phyloP scores from a whole-genome alignment of 140 eudicot genomes.

The Flaveria floridana region DNA sequence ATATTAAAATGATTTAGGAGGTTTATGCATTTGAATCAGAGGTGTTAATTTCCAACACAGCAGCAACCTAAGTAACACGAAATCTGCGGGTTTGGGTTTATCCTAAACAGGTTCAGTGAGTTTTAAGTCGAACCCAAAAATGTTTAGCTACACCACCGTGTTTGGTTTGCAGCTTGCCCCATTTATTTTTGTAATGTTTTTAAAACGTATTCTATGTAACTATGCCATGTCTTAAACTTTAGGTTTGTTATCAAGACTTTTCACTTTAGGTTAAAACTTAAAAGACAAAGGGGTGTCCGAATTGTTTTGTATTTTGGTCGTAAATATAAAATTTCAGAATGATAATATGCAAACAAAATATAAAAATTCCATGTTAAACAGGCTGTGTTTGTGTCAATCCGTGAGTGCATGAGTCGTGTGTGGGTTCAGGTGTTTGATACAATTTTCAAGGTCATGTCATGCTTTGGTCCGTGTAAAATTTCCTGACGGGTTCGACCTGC shows the following conservation, averaged over 20 bases:
- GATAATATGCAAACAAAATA: not conserved
- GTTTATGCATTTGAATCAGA: not conserved
- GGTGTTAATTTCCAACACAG: not conserved
- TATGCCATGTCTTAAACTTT: not conserved
- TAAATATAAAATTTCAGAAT: not conserved
- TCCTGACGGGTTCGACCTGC: not conserved
- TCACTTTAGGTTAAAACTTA: not conserved
- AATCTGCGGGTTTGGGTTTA: not conserved
- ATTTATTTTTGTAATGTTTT: not conserved
- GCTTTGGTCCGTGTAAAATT: not conserved
- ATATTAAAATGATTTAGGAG: conserved; percentile 8
- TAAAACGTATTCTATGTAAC: not conserved
- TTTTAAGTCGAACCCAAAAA: not conserved
- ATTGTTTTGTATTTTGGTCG: not conserved
- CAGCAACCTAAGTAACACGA: not conserved
- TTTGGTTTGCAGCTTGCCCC: not conserved
- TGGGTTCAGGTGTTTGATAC: not conserved
- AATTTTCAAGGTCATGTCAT: not conserved
- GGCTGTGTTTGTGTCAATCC: not conserved
- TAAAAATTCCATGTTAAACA: not conserved
- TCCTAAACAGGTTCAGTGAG: not conserved
- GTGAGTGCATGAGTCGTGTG: not conserved
- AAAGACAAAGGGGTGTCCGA: not conserved
- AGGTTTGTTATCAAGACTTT: not conserved
- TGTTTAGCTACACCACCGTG: not conserved